A percentile compares a stretch with the other conserved stretches of the same genome.
These are phyloP conservation scores for Aurinia saxatilis DNA, from an alignment of 345 rosid genomes.

Conservation along the genomic window DNA sequence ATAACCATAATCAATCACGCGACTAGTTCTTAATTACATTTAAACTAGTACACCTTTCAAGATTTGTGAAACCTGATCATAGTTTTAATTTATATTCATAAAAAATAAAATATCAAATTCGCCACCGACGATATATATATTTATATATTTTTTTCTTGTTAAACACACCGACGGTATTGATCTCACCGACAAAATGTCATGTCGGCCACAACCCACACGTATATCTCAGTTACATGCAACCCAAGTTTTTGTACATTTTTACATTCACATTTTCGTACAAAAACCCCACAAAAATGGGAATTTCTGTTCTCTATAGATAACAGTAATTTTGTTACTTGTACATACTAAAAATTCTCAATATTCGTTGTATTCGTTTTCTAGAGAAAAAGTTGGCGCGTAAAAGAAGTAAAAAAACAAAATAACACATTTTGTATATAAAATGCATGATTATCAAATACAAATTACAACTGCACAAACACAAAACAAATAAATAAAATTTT, in stretches of 20 bases:
- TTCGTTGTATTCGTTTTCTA: too few species aligned
- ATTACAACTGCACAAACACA: constrained; percentile 20
- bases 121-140: constrained; percentile 23
- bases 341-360: neutral
- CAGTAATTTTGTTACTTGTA: neutral
- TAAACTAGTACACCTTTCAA: neutral
- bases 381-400: constrained; percentile 9
- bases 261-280: neutral
- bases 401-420: neutral
- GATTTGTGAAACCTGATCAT: neutral
- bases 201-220: constrained; percentile 13
- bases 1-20: neutral
- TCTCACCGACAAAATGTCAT: constrained; percentile 20
- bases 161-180: neutral
- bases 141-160: too few species aligned
- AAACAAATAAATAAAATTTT: constrained; percentile 2
- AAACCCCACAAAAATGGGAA: neutral
- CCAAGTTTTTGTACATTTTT: neutral
- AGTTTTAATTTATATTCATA: neutral
- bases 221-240: constrained; percentile 1
- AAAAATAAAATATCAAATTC: constrained; percentile 1
- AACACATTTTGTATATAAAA: constrained; percentile 7
- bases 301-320: too few species aligned
- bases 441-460: constrained; percentile 9
- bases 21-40: neutral